phyloP scores from a whole-genome alignment of 306 rosid species.

The Urtica urens region DNA sequence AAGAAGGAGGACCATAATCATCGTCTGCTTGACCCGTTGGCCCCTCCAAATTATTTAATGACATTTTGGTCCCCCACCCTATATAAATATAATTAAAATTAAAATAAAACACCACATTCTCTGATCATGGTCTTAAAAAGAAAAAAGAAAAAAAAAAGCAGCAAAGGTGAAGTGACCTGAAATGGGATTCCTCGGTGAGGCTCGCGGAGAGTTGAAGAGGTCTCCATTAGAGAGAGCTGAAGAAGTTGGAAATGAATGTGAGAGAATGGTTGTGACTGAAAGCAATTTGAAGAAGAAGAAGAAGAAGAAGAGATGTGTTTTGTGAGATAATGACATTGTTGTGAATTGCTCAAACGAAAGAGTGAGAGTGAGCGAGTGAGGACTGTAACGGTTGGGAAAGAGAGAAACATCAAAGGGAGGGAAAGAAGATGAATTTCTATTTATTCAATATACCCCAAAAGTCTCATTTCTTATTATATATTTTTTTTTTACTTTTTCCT shows the following conservation, averaged over 20 bases:
- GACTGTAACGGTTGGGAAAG: constrained; percentile 11
- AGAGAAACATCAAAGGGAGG: constrained; percentile 9
- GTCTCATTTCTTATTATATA: not conserved
- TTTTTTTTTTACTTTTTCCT: not conserved
- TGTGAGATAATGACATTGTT: constrained; percentile 12
- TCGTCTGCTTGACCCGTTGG: constrained; percentile 26
- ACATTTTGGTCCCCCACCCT: constrained; percentile 18
- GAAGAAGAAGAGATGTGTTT: constrained; percentile 13
- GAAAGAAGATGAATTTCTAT: constrained; percentile 5
- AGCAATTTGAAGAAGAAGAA: constrained; percentile 4
- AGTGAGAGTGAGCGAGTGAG: constrained; percentile 1
- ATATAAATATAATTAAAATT: constrained; percentile 1
- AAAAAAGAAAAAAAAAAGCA: not conserved
- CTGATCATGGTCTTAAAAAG: constrained; percentile 14
- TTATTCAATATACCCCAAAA: too few species aligned
- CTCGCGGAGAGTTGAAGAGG: constrained; percentile 12
- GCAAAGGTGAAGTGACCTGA: constrained; percentile 18
- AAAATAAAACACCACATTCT: not conserved
- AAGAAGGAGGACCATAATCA: constrained; percentile 21
- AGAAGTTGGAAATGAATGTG: constrained; percentile 11
- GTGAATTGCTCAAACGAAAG: not conserved
- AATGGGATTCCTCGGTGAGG: constrained; percentile 23
- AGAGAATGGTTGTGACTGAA: not conserved
- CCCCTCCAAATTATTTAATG: constrained; percentile 26
- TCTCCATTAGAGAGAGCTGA: constrained; percentile 25